phyloP scores from a whole-genome alignment of 2,329 filamentous ascomycete species.

The Aspergillus jensenii region DNA sequence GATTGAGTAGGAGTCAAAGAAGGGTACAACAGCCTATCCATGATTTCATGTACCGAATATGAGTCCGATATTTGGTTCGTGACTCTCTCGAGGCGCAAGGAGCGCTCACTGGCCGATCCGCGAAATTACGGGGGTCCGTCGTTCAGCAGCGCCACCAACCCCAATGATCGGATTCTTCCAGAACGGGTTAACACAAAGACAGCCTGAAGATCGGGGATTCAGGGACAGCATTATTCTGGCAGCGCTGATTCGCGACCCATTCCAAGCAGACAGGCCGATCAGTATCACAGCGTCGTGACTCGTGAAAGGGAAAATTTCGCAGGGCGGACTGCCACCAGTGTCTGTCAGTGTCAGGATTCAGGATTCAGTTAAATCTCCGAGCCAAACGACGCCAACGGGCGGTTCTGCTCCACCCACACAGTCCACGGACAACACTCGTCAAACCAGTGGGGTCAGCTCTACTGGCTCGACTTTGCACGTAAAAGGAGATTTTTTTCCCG shows the following conservation, averaged over 20 bases:
- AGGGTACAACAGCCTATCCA: no score
- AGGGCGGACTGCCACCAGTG: not conserved
- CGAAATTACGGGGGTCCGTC: slow-evolving; percentile 11
- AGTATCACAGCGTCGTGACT: not conserved
- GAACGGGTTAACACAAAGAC: slow-evolving; percentile 13
- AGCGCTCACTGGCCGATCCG: slow-evolving; percentile 8
- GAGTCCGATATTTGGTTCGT: not conserved
- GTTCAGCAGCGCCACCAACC: slow-evolving; percentile 20
- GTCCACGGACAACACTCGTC: not conserved
- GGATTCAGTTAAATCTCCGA: slow-evolving; percentile 6
- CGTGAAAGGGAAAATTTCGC: not conserved
- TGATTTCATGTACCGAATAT: not conserved
- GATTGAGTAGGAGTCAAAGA: no score
- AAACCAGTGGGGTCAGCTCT: not conserved
- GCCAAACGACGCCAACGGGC: not conserved
- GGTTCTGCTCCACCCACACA: slow-evolving; percentile 2
- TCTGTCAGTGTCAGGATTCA: not conserved
- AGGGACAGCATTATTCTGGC: not conserved
- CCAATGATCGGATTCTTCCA: slow-evolving; percentile 13
- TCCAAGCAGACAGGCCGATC: not conserved
- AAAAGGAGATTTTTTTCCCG: not conserved
- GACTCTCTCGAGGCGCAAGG: not conserved
- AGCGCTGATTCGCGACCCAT: not conserved
- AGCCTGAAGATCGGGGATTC: not conserved
- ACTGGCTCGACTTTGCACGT: no score